Base-by-base conservation (phyloP, 2,329 filamentous ascomycete species). In the Claviceps digitariae region DNA sequence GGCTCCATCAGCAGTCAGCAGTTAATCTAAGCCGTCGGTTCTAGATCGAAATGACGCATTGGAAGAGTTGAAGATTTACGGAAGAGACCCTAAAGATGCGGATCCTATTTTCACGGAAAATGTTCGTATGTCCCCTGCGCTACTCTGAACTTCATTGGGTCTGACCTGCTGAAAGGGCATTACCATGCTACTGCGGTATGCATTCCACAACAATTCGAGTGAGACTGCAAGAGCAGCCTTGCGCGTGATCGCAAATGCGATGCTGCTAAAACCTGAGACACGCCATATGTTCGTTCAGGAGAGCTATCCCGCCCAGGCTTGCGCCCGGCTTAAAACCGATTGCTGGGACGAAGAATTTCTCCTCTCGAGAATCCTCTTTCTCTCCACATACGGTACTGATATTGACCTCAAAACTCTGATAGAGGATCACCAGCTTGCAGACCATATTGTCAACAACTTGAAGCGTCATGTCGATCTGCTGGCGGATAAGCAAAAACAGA, bases 331-430 rank as follows among this genome's bases (percentile, higher is more conserved):
- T 44, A 84, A 84, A 74, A 82, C 77, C 54, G 84, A 89, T 57
- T 83, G 75, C 60, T 76, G 79, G 53, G 90, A 97, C 56, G 85
- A 95, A 60, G 90, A 97, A 63, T 96, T 97, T 66, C 74, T 97
- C 2, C 69, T 74, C 56, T 70, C 72, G 51, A 69, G 73, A 50
- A 65, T 72, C 58, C 65, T 71, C 45, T 67, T 72, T 55, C 72
- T 74, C 20, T 74, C 71, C 53, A 66, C 68, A 61, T 76, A 69
- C 68, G 75, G 71, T 78, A 55, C 69, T 63, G 74, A 71, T 57
- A 72, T 70, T 64, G 68, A 70, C 61, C 72, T 72, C 58, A 73
- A 60, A 29, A 79, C 68, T 68, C 72, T 72, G 72, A 74, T 66
- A 61, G 70, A 60, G 59, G 67, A 61, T 61, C 67, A 60, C 64